Conservation (phyloP, 2,329 filamentous ascomycete genomes). For the Fusarium sp. region DNA sequence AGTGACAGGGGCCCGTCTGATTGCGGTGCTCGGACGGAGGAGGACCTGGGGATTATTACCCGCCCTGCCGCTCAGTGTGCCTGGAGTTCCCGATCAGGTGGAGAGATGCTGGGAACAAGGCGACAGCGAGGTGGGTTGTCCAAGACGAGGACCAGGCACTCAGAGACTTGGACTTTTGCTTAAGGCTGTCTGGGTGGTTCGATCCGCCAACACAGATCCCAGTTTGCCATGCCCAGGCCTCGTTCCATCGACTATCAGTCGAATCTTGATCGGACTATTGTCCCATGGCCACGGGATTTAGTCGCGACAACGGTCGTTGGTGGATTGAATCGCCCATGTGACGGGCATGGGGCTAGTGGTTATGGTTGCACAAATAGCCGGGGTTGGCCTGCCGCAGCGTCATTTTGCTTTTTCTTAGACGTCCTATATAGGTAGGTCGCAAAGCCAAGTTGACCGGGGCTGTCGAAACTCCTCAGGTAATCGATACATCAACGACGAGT, state of each 20-base stretch:
- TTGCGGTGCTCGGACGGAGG: conserved; percentile 39
- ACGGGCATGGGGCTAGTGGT: conserved; percentile 41
- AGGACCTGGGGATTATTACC: conserved; percentile 39
- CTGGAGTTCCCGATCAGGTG: conserved; percentile 42
- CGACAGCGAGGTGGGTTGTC: conserved; percentile 25
- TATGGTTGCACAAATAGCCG: conserved; percentile 41
- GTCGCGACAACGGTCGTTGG: conserved; percentile 31
- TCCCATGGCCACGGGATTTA: conserved; percentile 42
- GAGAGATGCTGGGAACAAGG: conserved; percentile 29
- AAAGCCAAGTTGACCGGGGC: conserved; percentile 23
- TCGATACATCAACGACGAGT: conserved; percentile 32
- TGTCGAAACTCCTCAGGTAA: conserved; percentile 30
- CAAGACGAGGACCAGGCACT: conserved; percentile 17
- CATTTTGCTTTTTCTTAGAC: conserved; percentile 37
- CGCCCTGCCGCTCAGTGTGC: conserved; percentile 41
- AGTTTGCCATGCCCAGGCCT: conserved; percentile 23
- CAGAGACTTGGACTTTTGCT: conserved; percentile 20
- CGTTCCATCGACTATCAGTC: conserved; percentile 31
- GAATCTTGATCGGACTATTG: conserved; percentile 36
- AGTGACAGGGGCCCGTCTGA: conserved; percentile 44
- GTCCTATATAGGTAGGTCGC: conserved; percentile 20
- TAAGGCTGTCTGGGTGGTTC: conserved; percentile 33
- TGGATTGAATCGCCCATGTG: conserved; percentile 43
- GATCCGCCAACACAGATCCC: conserved; percentile 33
- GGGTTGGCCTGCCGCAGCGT: conserved; percentile 38